Base-by-base conservation (phyloP, 1,139 yeast species). In the Magnusiomyces paraingens region DNA sequence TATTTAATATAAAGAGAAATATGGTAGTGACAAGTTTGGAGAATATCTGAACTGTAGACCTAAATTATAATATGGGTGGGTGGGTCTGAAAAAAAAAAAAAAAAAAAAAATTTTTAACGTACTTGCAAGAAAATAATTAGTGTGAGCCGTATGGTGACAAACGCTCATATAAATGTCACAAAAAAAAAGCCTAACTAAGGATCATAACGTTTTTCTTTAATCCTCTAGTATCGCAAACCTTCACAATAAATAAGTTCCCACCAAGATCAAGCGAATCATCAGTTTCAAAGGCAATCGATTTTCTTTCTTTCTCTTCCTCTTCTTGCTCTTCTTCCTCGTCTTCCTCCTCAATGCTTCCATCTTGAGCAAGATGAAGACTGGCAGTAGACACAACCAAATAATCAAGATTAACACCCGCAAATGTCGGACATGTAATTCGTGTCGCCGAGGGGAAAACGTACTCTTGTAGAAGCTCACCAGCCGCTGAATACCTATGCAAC, bases 301-400 rank as follows among this genome's bases (percentile, higher is more conserved):
- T 8, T 8, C 8, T 8, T 8, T 26, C 32, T 8, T 26, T 8
- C 32, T 26, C 32, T 8, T 26, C 32, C 32, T 26, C 32, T 8
- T 26, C 32, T 8, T 26, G 8, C 32, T 26, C 32, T 26, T 26
- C 32, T 26, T 26, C 32, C 8, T 26, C 32, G 4, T 4, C 32
- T 8, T 35, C 15, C 12, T 15, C 38, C 21, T 14, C 45, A 6
- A 5, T 35, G 20, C 11, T 4, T 14, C 44, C 48, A n/a, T 54
- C 58, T 77, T 70, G 50, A 77, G 68, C 57, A 72, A 64, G 60
- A 15, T 20, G 39, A 12, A 17, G 15, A 20, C 80, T 80, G 1
- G 86, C 95, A 21, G 85, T 77, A 12, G 95, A 85, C 49, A 89
- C 80, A 62, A 77, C 84, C 55, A 90, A 62, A 54, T 82, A 84